Conservation (phyloP, 345 rosid species). For the Crucihimalaya himalaica region DNA sequence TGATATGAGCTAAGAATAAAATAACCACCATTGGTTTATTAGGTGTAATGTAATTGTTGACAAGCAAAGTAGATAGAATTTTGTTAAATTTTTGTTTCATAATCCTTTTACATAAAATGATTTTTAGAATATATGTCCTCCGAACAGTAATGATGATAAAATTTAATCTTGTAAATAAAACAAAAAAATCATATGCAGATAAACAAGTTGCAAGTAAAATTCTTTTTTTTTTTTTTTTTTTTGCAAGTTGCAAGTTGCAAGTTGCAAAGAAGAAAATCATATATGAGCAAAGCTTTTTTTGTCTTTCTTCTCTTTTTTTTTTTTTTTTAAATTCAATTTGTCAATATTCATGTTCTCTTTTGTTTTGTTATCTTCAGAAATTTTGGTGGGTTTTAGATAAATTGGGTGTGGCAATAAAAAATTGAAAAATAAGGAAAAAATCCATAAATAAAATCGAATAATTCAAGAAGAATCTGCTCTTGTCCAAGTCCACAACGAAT, state of each 20-base stretch:
- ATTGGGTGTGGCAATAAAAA: constrained; percentile 40
- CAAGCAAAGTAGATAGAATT: neutral
- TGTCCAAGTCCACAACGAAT: constrained; percentile 17
- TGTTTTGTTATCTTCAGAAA: neutral
- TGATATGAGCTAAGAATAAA: neutral
- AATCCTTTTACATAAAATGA: neutral
- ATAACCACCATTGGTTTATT: neutral
- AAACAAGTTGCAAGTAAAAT: neutral
- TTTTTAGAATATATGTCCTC: neutral
- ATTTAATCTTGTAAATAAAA: neutral
- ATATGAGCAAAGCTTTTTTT: neutral
- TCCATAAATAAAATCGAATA: neutral
- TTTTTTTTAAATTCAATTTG: neutral
- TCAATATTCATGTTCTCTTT: neutral
- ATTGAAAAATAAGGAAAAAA: constrained; percentile 1
- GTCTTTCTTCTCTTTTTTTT: constrained; percentile 13
- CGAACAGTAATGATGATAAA: neutral
- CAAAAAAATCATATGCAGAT: neutral
- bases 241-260: too few species aligned
- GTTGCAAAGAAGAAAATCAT: constrained; percentile 13
- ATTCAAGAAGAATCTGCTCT: constrained; percentile 23
- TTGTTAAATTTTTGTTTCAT: neutral
- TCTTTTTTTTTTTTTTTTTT: neutral
- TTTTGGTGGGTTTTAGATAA: constrained; percentile 33
- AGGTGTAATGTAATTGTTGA: constrained; percentile 8